Base-by-base conservation (phyloP, 106 monocot species). In the Vanilla planifolia region DNA sequence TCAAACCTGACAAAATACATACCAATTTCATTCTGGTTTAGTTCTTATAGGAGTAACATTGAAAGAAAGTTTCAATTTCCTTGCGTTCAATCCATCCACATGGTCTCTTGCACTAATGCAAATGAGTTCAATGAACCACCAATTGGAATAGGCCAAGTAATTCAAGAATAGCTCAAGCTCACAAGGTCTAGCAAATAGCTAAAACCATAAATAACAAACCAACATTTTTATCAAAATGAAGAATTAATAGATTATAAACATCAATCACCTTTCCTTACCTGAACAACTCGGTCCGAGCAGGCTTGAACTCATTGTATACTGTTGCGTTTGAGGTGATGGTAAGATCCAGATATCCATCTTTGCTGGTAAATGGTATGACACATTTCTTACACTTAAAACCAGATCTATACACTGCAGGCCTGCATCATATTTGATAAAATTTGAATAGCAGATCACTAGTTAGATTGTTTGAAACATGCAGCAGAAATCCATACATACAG, bases 351-450 rank as follows among this genome's bases (percentile, higher is more conserved):
- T 77, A 96, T 11, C 74, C 55, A 53, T 91, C 87, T 66, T 84
- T 90, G 65, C 96, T 96, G 32, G 91, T 76, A 70, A 81, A 96
- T 33, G 91, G 44, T 68, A 87, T 96, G 8, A 75, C 70, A 48
- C 96, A 96, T 39, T 84, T 90, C 51, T 51, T 26, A 55, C 96
- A 96, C 73, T 78, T 76, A 56, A 96, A 96, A 48, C 90, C 96
- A 52, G 96, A 96, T 61, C 96, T 84, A 74, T 96, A 96, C 33
- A 96, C 91, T 21, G 96, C 75, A 30, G 75, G 67, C 73, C 94
- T 95, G 71, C 55, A 67, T 61, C 22, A 65, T 46, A 68, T 58
- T 55, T 34, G 33, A 41, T 42, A 29, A 32, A 33, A 14, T 24
- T 23, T 55, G 19, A 35, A 34, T 25, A 22, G 23, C 25, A 15